phyloP scores from a whole-genome alignment of 257 asterid species.

The Scutellaria baicalensis region DNA sequence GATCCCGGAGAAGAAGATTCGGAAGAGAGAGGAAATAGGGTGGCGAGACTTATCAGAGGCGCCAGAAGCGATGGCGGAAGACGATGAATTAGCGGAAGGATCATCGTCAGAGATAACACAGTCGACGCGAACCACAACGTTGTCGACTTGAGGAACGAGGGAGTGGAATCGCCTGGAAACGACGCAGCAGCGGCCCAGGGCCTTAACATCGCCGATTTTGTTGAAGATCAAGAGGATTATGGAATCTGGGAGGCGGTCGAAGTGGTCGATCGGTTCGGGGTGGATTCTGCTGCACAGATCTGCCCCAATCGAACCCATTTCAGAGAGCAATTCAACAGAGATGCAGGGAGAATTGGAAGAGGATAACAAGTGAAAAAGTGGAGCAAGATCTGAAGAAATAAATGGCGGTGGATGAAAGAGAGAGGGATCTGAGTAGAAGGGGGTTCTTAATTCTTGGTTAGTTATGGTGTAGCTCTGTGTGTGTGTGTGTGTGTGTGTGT shows the following conservation, averaged over 20 bases:
- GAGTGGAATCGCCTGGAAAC: constrained; percentile 69
- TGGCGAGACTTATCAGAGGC: constrained; percentile 49
- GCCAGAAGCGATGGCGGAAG: constrained; percentile 16
- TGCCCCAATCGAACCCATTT: constrained; percentile 39
- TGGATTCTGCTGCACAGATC: constrained; percentile 48
- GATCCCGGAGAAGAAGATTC: constrained; percentile 46
- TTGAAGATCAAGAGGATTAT: constrained; percentile 69
- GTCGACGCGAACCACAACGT: constrained; percentile 85
- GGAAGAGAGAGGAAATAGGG: constrained; percentile 56
- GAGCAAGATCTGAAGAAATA: not conserved
- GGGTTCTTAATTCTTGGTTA: not conserved
- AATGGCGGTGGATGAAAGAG: not conserved
- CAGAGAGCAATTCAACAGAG: not conserved
- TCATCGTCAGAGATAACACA: constrained; percentile 93
- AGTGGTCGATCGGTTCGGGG: constrained; percentile 63
- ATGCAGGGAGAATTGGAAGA: not conserved
- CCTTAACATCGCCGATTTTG: constrained; percentile 84
- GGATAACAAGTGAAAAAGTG: not conserved
- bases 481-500: not conserved
- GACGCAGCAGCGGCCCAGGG: constrained; percentile 76
- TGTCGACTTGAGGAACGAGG: constrained; percentile 76
- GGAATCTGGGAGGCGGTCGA: constrained; percentile 71
- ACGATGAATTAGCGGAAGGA: constrained; percentile 29
- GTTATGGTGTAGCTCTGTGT: not conserved
- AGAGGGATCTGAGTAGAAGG: not conserved